Percentiles rank a stretch among this genome's conserved stretches.
phyloP scores from a whole-genome alignment of 2,329 filamentous ascomycete genomes.

The Cytospora schulzeri region DNA sequence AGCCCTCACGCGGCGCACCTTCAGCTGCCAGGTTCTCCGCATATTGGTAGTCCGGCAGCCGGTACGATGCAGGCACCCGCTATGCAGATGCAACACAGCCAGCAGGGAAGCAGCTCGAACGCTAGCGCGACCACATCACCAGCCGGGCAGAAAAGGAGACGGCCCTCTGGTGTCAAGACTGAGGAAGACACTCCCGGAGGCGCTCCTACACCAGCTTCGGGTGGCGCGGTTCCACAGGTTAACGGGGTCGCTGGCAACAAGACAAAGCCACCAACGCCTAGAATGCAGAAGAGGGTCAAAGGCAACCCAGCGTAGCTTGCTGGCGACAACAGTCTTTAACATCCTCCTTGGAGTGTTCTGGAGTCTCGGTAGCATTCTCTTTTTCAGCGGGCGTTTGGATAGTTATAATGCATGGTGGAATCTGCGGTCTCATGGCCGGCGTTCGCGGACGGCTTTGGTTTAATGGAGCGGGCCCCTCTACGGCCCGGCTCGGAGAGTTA shows the following conservation, averaged over 20 bases:
- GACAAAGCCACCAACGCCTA: conserved; percentile 58
- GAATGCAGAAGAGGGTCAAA: conserved; percentile 58
- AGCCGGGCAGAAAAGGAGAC: conserved; percentile 60
- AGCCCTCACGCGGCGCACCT: conserved; percentile 64
- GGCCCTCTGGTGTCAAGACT: conserved; percentile 58
- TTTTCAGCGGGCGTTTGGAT: conserved; percentile 21
- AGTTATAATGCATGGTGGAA: conserved; percentile 20
- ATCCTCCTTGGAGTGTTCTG: conserved; percentile 1
- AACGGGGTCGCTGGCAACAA: conserved; percentile 53
- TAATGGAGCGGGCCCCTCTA: conserved; percentile 1
- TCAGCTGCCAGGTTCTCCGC: conserved; percentile 63
- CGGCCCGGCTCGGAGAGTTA: background rate
- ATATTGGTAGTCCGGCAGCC: conserved; percentile 62
- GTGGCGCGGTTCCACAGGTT: conserved; percentile 45
- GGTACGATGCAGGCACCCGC: conserved; percentile 65
- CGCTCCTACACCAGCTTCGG: conserved; percentile 50
- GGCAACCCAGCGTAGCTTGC: conserved; percentile 39
- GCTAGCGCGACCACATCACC: conserved; percentile 70
- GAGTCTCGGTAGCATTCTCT: conserved; percentile 1
- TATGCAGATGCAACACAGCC: conserved; percentile 69
- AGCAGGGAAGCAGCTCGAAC: conserved; percentile 67
- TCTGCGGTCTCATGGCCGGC: conserved; percentile 8
- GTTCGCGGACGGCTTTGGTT: conserved; percentile 6
- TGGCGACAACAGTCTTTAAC: background rate
- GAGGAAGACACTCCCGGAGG: conserved; percentile 55